These are phyloP conservation scores for Nigrograna mackinnonii DNA, from an alignment of 2,329 filamentous ascomycete species.

Conservation along the genomic window DNA sequence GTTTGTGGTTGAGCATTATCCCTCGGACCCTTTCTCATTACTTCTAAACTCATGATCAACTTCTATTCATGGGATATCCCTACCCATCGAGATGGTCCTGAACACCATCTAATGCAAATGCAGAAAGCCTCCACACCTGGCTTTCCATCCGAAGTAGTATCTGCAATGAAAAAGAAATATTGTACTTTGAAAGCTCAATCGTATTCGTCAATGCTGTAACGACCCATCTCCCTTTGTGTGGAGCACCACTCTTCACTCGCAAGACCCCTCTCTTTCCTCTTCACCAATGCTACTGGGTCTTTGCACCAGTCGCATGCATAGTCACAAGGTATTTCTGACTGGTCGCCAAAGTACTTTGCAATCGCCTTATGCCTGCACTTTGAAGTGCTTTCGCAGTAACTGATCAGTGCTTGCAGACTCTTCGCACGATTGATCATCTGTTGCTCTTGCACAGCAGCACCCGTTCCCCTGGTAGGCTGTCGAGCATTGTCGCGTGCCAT, in stretches of 20 bases:
- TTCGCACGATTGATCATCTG: constrained; percentile 45
- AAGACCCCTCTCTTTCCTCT: constrained; percentile 47
- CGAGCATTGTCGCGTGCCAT: constrained; percentile 53
- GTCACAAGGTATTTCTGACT: constrained; percentile 42
- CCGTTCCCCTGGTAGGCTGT: constrained; percentile 50
- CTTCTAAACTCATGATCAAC: too few species aligned
- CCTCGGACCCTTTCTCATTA: too few species aligned
- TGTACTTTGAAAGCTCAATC: too few species aligned
- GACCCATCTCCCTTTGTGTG: constrained; percentile 50
- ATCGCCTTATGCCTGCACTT: constrained; percentile 68
- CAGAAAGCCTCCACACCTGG: too few species aligned
- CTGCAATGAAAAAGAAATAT: too few species aligned
- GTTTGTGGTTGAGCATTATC: too few species aligned
- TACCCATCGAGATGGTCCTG: too few species aligned
- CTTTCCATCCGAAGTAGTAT: too few species aligned
- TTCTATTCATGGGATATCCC: too few species aligned
- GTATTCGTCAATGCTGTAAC: constrained; percentile 44
- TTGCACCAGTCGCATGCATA: constrained; percentile 56
- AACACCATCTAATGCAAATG: neutral
- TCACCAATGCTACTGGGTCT: constrained; percentile 44
- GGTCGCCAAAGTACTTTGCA: constrained; percentile 41
- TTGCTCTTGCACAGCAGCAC: constrained; percentile 33
- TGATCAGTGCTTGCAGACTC: constrained; percentile 62
- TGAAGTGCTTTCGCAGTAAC: constrained; percentile 78
- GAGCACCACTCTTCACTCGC: constrained; percentile 54